Evolutionary conservation across 192 early-diverging fungal species (phyloP).

Genomic region (Diversispora eburnea): DNA sequence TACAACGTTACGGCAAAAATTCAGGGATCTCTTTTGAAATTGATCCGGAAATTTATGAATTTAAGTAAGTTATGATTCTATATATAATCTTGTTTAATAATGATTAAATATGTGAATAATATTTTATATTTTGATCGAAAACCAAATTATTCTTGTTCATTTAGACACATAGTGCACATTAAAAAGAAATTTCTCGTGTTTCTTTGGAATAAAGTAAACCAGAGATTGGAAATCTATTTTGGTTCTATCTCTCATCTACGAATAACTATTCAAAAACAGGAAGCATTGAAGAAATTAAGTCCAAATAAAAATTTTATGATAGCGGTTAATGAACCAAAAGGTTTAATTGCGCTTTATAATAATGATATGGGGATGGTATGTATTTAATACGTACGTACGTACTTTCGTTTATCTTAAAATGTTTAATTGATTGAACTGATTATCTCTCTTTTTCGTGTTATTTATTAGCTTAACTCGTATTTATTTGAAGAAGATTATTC

Average conservation of each 20-base stretch:
- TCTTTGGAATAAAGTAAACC: neutral
- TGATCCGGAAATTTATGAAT: constrained; percentile 3
- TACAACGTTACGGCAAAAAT: neutral
- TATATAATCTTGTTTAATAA: neutral
- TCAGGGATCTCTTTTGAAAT: neutral
- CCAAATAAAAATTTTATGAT: neutral
- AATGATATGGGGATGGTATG: neutral
- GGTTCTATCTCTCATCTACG: neutral
- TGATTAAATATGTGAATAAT: neutral
- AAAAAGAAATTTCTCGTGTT: neutral
- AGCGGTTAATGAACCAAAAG: constrained; percentile 16
- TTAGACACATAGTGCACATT: too few relatives aligned
- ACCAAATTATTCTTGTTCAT: neutral
- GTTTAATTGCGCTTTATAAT: constrained; percentile 21
- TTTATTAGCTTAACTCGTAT: constrained; percentile 19
- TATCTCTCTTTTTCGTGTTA: neutral
- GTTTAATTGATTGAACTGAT: neutral
- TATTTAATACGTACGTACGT: neutral
- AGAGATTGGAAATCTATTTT: neutral
- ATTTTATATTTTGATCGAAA: neutral
- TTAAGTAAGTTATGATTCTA: neutral
- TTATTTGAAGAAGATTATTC: neutral
- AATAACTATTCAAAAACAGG: neutral
- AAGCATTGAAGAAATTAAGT: neutral
- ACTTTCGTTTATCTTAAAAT: neutral